Conservation (phyloP, 768 basidiomycete genomes). For the Lactarius sanguifluus region DNA sequence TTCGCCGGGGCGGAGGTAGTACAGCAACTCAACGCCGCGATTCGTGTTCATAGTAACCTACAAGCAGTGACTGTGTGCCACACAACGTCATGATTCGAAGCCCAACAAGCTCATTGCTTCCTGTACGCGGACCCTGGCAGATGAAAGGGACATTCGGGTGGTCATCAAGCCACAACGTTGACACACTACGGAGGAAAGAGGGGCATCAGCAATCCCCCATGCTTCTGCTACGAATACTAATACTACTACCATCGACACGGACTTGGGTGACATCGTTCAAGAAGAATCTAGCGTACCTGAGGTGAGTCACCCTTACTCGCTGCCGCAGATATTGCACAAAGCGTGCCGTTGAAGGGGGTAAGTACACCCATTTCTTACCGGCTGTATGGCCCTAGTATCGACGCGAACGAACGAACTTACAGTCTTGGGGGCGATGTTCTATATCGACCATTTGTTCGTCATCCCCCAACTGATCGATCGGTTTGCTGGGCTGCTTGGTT, state of each 20-base stretch:
- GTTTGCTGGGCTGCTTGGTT: background rate
- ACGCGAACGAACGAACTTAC: background rate
- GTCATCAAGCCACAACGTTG: too few relatives aligned
- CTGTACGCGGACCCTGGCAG: background rate
- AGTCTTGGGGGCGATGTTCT: background rate
- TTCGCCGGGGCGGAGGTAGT: background rate
- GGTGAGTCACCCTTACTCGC: background rate
- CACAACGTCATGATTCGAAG: background rate
- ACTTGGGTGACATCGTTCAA: background rate
- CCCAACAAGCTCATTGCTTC: background rate
- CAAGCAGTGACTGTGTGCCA: too few relatives aligned
- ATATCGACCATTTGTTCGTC: background rate
- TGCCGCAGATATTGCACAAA: background rate
- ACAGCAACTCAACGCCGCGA: background rate
- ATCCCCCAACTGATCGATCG: background rate
- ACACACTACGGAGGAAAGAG: too few relatives aligned
- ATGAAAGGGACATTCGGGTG: background rate
- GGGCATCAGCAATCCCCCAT: background rate
- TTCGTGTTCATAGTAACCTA: background rate
- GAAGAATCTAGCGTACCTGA: background rate
- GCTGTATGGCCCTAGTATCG: background rate
- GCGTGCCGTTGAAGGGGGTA: constrained; percentile 14
- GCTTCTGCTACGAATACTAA: background rate
- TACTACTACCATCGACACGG: background rate
- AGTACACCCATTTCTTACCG: background rate